phyloP scores from a whole-genome alignment of 2,329 filamentous ascomycete species.

The Hortaea werneckii region DNA sequence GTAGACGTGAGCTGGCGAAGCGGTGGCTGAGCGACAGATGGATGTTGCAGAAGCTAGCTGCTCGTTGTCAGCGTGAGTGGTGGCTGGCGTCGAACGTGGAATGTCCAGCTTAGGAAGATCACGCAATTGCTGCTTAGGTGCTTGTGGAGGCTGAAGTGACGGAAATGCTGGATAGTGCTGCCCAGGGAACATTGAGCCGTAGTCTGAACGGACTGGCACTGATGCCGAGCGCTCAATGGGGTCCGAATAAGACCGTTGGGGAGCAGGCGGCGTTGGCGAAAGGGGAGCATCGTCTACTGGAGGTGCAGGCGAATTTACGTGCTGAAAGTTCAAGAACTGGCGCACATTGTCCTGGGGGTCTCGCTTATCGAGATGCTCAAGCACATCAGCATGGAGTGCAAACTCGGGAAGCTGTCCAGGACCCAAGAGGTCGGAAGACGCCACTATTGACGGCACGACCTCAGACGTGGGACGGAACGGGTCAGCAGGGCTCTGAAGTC shows the following conservation, averaged over 20 bases:
- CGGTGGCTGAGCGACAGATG: constrained; percentile 35
- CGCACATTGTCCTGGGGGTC: constrained; percentile 90
- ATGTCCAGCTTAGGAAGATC: constrained; percentile 48
- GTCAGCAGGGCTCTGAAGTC: constrained; percentile 4
- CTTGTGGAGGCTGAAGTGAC: constrained; percentile 26
- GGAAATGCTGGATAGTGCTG: constrained; percentile 17
- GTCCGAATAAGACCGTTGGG: constrained; percentile 42
- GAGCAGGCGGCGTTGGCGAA: constrained; percentile 45
- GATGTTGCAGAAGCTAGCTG: constrained; percentile 30
- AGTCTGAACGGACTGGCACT: constrained; percentile 4
- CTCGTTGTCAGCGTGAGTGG: constrained; percentile 25
- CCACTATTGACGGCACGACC: constrained; percentile 69
- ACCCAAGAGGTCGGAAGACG: constrained; percentile 83
- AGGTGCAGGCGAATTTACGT: constrained; percentile 41
- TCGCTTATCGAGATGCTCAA: constrained; percentile 58
- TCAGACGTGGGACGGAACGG: constrained; percentile 59
- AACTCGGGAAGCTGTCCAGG: constrained; percentile 55
- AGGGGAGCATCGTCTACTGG: constrained; percentile 47
- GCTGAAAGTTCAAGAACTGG: constrained; percentile 82
- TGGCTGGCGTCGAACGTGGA: constrained; percentile 32
- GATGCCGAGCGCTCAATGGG: constrained; percentile 11
- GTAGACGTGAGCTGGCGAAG: constrained; percentile 47
- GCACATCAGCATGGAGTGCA: constrained; percentile 59
- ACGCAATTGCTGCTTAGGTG: constrained; percentile 42
- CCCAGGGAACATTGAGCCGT: constrained; percentile 14